Evolutionary conservation across 2,329 filamentous ascomycete species (phyloP), one percentile per base, ranked within the genome.

Genomic region (Aspergillus luchuensis): DNA sequence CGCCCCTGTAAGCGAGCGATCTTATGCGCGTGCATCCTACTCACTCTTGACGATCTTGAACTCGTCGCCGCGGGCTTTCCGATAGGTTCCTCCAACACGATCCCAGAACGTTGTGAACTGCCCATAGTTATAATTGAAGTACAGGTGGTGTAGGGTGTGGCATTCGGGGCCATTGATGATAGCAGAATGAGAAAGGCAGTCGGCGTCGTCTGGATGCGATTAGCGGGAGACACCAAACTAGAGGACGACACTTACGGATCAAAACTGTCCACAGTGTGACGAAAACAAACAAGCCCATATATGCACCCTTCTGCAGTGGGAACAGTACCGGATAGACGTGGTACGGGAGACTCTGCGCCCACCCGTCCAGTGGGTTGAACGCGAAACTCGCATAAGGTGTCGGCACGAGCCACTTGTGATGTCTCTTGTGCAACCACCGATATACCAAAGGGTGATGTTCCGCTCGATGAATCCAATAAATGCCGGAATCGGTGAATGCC

Each of bases 391-490:
- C 92, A 76, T 87, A 97, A 0, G 94, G 94, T 0, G 92, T 96
- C 8, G 94, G 93, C 89, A 97, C 95, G 79, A 97, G 96, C 94
- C 94, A 98, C 82, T 96, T 97, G 86, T 98, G 94, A 79, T 98
- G 94, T 65, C 92, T 89, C 85, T 98, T 98, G 85, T 98, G 94
- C 50, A 97, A 84, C 69, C 82, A 82, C 81, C 92, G 95, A 85
- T 97, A 98, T 66, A 95, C 72, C 36, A 78, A 72, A 5, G 91
- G 91, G 75, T 92, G 88, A 78, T 97, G 92, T 62, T 95, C 84
- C 53, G 85, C 88, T 53, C 92, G 89, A 80, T 96, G 92, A 71
- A 96, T 94, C 85, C 90, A 91, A 84, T 96, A 96, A 80, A 97
- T 92, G 75, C 84, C 87, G 73, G 88, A 89, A 76, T 97, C 92